Evolutionary conservation across 768 basidiomycete species (phyloP).

Genomic region (Pleurotus ostreatus): DNA sequence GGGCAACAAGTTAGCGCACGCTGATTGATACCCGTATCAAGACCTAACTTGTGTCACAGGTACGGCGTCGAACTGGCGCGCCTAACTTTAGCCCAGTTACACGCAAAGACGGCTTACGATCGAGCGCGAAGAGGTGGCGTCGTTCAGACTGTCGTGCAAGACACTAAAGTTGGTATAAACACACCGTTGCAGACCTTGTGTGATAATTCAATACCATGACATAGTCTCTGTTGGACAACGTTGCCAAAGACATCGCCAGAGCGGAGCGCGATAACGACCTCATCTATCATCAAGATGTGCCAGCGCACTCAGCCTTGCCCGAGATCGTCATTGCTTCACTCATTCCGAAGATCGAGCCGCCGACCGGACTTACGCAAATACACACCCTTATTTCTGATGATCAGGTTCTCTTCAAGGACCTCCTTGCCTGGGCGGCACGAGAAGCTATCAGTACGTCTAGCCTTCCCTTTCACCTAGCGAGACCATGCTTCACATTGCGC

Average conservation of each 20-base stretch:
- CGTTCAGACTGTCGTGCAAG: conserved; percentile 61
- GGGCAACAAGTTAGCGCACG: conserved; percentile 50
- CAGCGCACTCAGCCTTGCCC: conserved; percentile 63
- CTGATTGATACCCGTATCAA: no score
- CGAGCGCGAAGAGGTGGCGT: conserved; percentile 61
- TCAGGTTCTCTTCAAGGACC: conserved; percentile 63
- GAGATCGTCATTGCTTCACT: conserved; percentile 63
- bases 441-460: conserved; percentile 74
- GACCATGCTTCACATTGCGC: not conserved
- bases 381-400: conserved; percentile 47
- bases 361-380: conserved; percentile 53
- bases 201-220: not conserved
- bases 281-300: conserved; percentile 89
- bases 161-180: conserved; percentile 60
- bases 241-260: conserved; percentile 62
- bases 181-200: not conserved
- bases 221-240: conserved; percentile 72
- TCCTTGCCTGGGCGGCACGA: conserved; percentile 84
- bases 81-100: conserved; percentile 58
- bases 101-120: conserved; percentile 70
- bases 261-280: conserved; percentile 92
- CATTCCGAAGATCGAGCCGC: conserved; percentile 54
- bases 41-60: conserved; percentile 30
- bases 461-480: not conserved
- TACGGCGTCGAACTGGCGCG: conserved; percentile 88